phyloP scores from a whole-genome alignment of 352 stramenopile species.

The Hyaloperonospora arabidopsidis region DNA sequence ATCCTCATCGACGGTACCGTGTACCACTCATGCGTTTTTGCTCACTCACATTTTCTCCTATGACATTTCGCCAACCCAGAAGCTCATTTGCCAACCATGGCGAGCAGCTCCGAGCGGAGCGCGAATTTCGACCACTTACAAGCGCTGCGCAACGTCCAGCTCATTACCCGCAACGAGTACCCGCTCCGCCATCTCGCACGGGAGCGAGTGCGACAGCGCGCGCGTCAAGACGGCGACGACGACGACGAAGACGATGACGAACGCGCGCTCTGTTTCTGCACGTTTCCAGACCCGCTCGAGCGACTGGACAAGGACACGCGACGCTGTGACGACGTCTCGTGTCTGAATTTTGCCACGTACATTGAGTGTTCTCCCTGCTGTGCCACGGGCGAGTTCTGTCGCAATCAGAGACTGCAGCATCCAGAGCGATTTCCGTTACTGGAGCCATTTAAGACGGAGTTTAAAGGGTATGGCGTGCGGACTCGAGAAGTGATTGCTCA shows the following conservation, averaged over 20 bases:
- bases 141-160: constrained; percentile 50
- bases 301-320: constrained; percentile 16
- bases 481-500: constrained; percentile 52
- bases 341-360: constrained; percentile 85
- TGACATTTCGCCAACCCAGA: too few species aligned
- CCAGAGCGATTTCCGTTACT: constrained; percentile 53
- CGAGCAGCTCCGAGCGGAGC: constrained; percentile 3
- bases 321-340: constrained; percentile 79
- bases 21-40: too few species aligned
- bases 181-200: constrained; percentile 46
- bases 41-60: too few species aligned
- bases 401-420: constrained; percentile 74
- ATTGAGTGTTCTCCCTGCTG: constrained; percentile 62
- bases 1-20: too few species aligned
- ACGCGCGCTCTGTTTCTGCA: constrained; percentile 49
- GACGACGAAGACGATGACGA: constrained; percentile 40
- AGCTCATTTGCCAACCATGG: not conserved
- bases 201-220: constrained; percentile 28
- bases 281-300: constrained; percentile 37
- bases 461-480: constrained; percentile 84
- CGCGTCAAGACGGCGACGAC: constrained; percentile 20
- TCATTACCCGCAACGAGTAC: constrained; percentile 69
- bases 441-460: constrained; percentile 67
- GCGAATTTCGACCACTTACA: constrained; percentile 55
- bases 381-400: constrained; percentile 38